phyloP scores from a whole-genome alignment of 2,329 filamentous ascomycete genomes.

The Pestalotiopsis fici region DNA sequence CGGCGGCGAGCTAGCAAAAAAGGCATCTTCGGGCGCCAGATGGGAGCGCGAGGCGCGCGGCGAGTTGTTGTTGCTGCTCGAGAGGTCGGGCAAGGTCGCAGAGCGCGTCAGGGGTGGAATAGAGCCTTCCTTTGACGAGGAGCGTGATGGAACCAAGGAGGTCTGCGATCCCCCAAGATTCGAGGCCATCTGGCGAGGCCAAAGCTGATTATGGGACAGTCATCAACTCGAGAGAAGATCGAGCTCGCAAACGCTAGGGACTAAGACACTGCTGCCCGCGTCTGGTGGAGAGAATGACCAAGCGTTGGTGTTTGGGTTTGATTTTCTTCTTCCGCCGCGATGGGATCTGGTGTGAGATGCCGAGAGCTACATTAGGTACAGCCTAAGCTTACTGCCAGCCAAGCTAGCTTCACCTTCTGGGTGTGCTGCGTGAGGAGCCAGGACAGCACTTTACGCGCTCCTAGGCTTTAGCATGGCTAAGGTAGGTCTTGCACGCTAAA shows the following conservation, averaged over 20 bases:
- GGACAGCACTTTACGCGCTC: not conserved
- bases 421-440: too few relatives aligned
- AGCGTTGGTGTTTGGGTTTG: too few relatives aligned
- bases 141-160: not conserved
- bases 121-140: not conserved
- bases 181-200: not conserved
- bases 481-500: not conserved
- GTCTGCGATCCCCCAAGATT: not conserved
- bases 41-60: constrained; percentile 61
- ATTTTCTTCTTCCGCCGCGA: too few relatives aligned
- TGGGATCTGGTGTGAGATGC: not conserved
- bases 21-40: constrained; percentile 84
- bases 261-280: not conserved
- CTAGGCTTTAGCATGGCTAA: not conserved
- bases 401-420: too few relatives aligned
- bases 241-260: not conserved
- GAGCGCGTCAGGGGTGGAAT: constrained; percentile 34
- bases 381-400: too few relatives aligned
- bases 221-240: not conserved
- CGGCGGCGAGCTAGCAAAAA: constrained; percentile 63
- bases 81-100: constrained; percentile 37
- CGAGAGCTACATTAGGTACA: not conserved
- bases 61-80: constrained; percentile 17
- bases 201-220: not conserved
- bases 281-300: not conserved